These are phyloP conservation scores for Periconia sp. DNA, from an alignment of 2,329 filamentous ascomycete genomes.

Conservation along the genomic window DNA sequence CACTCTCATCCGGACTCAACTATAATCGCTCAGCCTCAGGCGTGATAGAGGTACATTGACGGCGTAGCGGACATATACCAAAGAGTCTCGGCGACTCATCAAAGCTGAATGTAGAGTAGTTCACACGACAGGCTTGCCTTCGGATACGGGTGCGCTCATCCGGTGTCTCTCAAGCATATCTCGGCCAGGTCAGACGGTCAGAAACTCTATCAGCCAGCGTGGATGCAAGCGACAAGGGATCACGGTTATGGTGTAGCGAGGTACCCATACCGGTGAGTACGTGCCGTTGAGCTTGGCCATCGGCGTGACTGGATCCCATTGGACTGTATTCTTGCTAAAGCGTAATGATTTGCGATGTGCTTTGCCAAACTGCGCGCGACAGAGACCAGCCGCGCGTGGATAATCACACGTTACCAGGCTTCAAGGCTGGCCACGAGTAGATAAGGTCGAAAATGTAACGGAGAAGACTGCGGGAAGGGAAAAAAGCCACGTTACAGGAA, in stretches of 20 bases:
- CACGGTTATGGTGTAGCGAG: conserved; percentile 10
- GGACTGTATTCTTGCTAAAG: background rate
- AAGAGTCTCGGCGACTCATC: too few relatives aligned
- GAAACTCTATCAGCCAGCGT: background rate
- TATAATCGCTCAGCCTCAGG: conserved; percentile 15
- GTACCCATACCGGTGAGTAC: conserved; percentile 16
- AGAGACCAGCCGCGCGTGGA: conserved; percentile 5
- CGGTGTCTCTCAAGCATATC: background rate
- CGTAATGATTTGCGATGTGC: conserved; percentile 11
- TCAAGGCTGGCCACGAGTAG: conserved; percentile 3
- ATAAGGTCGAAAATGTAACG: conserved; percentile 25
- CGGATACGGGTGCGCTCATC: background rate
- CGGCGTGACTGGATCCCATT: background rate
- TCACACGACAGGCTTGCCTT: background rate
- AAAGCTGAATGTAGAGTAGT: background rate
- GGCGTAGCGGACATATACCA: conserved; percentile 3
- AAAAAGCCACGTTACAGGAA: conserved; percentile 20
- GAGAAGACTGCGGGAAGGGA: conserved; percentile 13
- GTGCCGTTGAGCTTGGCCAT: conserved; percentile 2
- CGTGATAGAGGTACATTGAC: conserved; percentile 15
- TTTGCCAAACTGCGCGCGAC: conserved; percentile 5
- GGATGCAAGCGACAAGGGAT: conserved; percentile 9
- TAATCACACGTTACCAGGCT: conserved; percentile 6
- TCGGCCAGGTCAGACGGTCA: conserved; percentile 15
- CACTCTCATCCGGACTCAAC: conserved; percentile 7